Evolutionary conservation across 306 rosid genomes (phyloP), one percentile per base, ranked within the genome.

Genomic region (Gastrolobium bilobum): DNA sequence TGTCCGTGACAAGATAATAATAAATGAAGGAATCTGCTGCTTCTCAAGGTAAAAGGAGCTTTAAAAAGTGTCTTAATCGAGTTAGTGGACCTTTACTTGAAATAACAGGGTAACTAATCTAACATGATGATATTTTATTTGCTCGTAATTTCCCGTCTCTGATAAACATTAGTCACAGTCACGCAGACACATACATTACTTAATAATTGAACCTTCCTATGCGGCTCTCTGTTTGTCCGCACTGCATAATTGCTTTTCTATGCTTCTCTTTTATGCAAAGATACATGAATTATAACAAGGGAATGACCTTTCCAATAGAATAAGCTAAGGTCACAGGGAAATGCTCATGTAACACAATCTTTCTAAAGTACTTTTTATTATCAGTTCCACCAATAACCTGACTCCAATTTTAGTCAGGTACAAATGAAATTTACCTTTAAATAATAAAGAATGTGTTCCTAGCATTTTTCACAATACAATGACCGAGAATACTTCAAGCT

Each of bases 31-130:
- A 48, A 59, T 61, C 13, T 79, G 42, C 35, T 26, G 46, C 38
- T 66, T 10, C 57, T 53, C 54, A 46, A 74, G 75, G 33, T 10
- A 58, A 81, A 75, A 75, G 85, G 58, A 34, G 85, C 81, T 81
- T 68, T 67, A 67, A 75, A 74, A 4, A 61, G 3, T 73, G 81
- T 74, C 78, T 84, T 68, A 68, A 71, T 80, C 84, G 31, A 73
- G 60, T 61, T 74, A 35, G 75, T 74, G 84, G 84, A 44, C 86
- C 79, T 73, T 83, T 59, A 53, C 38, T 9, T 74, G 83, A 84
- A 26, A 61, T 47, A 76, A 84, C 56, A 76, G 4, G 30, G 47
- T 54, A 84, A 76, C 84, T 29, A 80, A 73, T 70, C 7, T 47
- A 76, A 39, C 61, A 76, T 80, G 54, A 69, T 70, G 26, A 52